Percentiles rank a stretch among this genome's conserved stretches.
These are phyloP conservation scores for Coccomyxa sp. DNA, from an alignment of 139 green algal genomes.

Conservation along the genomic window DNA sequence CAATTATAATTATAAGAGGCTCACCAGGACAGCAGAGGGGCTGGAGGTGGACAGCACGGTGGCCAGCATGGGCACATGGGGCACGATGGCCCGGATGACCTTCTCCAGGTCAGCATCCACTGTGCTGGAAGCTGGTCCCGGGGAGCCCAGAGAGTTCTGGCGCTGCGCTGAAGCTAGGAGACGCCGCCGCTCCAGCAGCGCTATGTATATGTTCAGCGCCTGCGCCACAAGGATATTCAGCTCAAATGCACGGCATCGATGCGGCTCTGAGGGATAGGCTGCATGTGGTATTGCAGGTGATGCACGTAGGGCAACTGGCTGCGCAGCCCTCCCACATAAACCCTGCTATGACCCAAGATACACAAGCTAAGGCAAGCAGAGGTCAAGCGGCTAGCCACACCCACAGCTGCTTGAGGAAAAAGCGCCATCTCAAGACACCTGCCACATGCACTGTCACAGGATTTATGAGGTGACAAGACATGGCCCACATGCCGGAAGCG, in stretches of 20 bases:
- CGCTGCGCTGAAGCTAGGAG: neutral
- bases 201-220: conserved; percentile 76
- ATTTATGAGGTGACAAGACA: too few species aligned
- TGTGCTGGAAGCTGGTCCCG: conserved; percentile 5
- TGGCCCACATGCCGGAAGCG: neutral
- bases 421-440: too few species aligned
- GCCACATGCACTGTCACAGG: too few species aligned
- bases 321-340: too few species aligned
- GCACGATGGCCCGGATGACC: conserved; percentile 30
- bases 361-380: neutral
- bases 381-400: neutral
- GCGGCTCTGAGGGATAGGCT: neutral
- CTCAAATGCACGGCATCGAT: neutral
- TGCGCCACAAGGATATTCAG: conserved; percentile 22
- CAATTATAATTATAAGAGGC: neutral
- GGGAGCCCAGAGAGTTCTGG: conserved; percentile 1
- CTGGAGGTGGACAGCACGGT: conserved; percentile 6
- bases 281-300: neutral
- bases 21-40: neutral
- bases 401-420: too few species aligned
- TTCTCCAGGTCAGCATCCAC: conserved; percentile 21
- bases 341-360: neutral
- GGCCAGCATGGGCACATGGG: conserved; percentile 3
- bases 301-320: too few species aligned
- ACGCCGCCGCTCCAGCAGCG: conserved; percentile 71